Conservation (phyloP, 2,329 filamentous ascomycete species). For the Trichoderma arundinaceum region DNA sequence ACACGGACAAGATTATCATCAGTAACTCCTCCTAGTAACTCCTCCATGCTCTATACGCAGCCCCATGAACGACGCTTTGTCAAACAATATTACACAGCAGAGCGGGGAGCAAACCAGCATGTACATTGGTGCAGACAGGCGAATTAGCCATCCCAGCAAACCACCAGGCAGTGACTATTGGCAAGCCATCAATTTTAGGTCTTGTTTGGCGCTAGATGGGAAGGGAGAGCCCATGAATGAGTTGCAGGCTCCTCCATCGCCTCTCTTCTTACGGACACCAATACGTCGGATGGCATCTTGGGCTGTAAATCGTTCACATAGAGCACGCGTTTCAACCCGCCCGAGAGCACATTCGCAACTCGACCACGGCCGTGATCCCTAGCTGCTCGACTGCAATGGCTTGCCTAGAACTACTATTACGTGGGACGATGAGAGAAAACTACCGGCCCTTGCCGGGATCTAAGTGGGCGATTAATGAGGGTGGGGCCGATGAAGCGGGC, state of each 20-base stretch:
- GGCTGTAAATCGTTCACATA: neutral
- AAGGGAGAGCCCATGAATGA: neutral
- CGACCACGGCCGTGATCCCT: neutral
- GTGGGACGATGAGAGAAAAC: neutral
- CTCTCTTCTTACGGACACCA: neutral
- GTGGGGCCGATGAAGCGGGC: neutral
- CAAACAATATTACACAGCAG: neutral
- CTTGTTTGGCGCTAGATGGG: neutral
- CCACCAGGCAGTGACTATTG: conserved; percentile 5
- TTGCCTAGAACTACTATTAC: neutral
- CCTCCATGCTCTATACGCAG: too few species aligned
- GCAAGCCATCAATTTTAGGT: neutral
- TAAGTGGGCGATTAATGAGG: neutral
- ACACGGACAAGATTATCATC: too few species aligned
- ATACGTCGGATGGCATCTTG: neutral
- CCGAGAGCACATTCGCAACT: neutral
- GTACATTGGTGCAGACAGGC: neutral
- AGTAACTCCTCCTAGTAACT: too few species aligned
- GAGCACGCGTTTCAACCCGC: neutral
- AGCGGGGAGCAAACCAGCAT: neutral
- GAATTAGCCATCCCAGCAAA: neutral
- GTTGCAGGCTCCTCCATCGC: neutral
- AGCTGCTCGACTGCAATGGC: neutral
- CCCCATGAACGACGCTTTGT: neutral
- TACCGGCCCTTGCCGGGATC: neutral